phyloP scores from a whole-genome alignment of 2,329 filamentous ascomycete species.

The Colletotrichum shisoi region DNA sequence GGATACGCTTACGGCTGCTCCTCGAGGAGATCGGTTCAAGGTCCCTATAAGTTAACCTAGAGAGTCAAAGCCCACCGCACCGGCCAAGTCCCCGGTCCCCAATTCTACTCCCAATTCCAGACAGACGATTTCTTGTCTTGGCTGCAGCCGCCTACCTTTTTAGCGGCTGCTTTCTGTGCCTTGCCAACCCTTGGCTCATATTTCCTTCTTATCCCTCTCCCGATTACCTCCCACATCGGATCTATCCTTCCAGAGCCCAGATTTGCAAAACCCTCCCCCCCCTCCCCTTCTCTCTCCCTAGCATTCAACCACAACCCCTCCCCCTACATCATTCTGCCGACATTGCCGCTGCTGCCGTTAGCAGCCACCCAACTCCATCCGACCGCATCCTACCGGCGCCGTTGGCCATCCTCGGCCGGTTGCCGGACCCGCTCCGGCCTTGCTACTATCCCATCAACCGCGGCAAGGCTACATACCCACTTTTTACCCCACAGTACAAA shows the following conservation, averaged over 20 bases:
- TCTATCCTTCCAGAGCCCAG: conserved; percentile 19
- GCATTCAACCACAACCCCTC: not conserved
- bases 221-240: conserved; percentile 32
- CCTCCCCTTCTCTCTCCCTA: not conserved
- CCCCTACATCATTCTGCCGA: not conserved
- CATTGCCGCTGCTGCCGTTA: conserved; percentile 11
- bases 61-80: conserved; percentile 3
- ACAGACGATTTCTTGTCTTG: conserved; percentile 4
- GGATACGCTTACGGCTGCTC: conserved; percentile 7
- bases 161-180: conserved; percentile 3
- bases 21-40: not conserved
- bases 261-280: conserved; percentile 1
- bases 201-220: conserved; percentile 32
- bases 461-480: too few species aligned
- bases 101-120: not conserved
- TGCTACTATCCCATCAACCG: too few species aligned
- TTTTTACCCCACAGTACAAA: too few species aligned
- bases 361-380: conserved; percentile 17
- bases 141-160: conserved; percentile 8
- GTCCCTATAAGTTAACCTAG: too few species aligned
- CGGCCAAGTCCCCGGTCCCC: not conserved
- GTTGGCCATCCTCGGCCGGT: conserved; percentile 29
- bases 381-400: conserved; percentile 21
- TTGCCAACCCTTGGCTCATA: conserved; percentile 18
- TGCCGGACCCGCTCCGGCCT: conserved; percentile 38